These are phyloP conservation scores for Sarocladium strictum DNA, from an alignment of 2,329 filamentous ascomycete genomes.

Conservation along the genomic window DNA sequence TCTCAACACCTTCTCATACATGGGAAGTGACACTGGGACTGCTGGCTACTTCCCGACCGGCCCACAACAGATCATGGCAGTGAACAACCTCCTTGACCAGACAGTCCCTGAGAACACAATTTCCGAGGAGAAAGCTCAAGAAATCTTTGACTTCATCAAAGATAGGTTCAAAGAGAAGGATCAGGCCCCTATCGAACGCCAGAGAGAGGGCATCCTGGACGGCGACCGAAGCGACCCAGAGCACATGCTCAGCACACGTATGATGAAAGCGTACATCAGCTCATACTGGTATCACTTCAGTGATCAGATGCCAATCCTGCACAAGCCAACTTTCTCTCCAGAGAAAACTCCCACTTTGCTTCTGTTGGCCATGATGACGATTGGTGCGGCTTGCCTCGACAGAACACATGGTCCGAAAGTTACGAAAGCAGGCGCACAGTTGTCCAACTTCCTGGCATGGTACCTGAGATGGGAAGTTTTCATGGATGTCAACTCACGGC, in stretches of 20 bases:
- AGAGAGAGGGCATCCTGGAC: slow-evolving; percentile 71
- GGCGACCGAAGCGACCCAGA: slow-evolving; percentile 64
- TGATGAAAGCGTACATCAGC: slow-evolving; percentile 92
- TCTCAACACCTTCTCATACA: slow-evolving; percentile 40
- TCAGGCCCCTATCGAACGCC: slow-evolving; percentile 64
- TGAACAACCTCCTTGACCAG: slow-evolving; percentile 78
- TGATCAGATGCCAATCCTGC: slow-evolving; percentile 87
- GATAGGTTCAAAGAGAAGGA: slow-evolving; percentile 77
- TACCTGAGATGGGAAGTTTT: slow-evolving; percentile 96
- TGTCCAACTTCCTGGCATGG: slow-evolving; percentile 88
- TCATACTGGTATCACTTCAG: slow-evolving; percentile 96
- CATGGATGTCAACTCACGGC: slow-evolving; percentile 81
- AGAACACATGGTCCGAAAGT: slow-evolving; percentile 69
- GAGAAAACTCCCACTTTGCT: slow-evolving; percentile 81
- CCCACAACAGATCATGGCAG: slow-evolving; percentile 79
- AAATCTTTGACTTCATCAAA: slow-evolving; percentile 76
- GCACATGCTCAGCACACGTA: slow-evolving; percentile 73
- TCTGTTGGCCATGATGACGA: slow-evolving; percentile 82
- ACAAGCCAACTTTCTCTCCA: slow-evolving; percentile 87
- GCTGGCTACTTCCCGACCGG: slow-evolving; percentile 53
- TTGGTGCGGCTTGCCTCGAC: slow-evolving; percentile 85
- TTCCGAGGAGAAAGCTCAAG: slow-evolving; percentile 80
- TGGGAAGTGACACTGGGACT: slow-evolving; percentile 39
- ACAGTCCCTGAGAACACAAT: slow-evolving; percentile 73
- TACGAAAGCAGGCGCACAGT: slow-evolving; percentile 69